Conservation (phyloP, 345 rosid genomes). For the Bretschneidera sinensis region DNA sequence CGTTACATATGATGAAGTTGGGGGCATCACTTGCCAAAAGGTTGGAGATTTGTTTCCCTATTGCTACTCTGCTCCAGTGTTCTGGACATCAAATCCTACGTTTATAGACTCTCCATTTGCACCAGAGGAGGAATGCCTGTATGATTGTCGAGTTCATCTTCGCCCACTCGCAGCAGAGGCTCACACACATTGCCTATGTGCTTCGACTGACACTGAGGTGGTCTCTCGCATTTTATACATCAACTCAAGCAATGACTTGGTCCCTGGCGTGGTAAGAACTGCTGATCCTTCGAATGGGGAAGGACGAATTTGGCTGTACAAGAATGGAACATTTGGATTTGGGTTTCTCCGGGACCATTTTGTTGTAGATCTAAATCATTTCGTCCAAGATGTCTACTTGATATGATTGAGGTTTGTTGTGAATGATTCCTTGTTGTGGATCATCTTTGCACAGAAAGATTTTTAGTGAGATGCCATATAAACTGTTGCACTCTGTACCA, state of each 20-base stretch:
- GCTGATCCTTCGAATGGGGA: slow-evolving; percentile 41
- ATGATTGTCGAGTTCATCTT: slow-evolving; percentile 45
- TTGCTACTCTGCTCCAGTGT: slow-evolving; percentile 51
- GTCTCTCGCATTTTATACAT: slow-evolving; percentile 54
- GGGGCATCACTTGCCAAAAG: slow-evolving; percentile 68
- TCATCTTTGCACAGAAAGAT: neutral
- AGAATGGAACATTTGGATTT: slow-evolving; percentile 68
- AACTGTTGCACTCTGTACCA: neutral
- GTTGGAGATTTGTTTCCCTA: slow-evolving; percentile 54
- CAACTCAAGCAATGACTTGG: slow-evolving; percentile 56
- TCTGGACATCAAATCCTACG: slow-evolving; percentile 59
- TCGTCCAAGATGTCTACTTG: slow-evolving; percentile 55
- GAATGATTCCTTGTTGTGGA: slow-evolving; percentile 13
- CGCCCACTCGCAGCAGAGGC: slow-evolving; percentile 29
- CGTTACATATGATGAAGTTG: slow-evolving; percentile 68
- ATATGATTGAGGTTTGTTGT: slow-evolving; percentile 24
- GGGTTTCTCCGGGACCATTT: slow-evolving; percentile 72
- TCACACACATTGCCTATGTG: slow-evolving; percentile 9
- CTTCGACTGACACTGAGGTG: slow-evolving; percentile 22
- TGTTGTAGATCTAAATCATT: slow-evolving; percentile 56
- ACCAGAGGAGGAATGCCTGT: slow-evolving; percentile 44
- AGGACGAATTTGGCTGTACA: slow-evolving; percentile 83
- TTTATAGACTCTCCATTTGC: slow-evolving; percentile 46
- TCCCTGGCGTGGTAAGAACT: slow-evolving; percentile 34
- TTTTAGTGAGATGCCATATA: slow-evolving; percentile 5